Conservation (phyloP, 345 rosid genomes). For the Reutealis trisperma region DNA sequence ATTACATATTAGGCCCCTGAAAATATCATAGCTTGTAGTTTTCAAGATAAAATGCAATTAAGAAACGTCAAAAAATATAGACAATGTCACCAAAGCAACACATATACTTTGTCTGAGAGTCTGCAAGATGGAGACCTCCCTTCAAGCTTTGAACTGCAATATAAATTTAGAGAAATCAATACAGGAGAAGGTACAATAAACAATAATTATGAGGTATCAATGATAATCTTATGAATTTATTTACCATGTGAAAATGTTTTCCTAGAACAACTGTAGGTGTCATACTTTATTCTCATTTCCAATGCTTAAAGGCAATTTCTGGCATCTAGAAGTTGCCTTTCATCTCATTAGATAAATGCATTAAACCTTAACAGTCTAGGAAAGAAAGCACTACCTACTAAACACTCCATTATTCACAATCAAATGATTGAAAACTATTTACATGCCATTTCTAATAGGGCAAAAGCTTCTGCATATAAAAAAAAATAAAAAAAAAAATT, state of each 20-base stretch:
- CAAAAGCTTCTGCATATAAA: not conserved
- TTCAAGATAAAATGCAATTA: not conserved
- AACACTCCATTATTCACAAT: not conserved
- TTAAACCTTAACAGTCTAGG: not conserved
- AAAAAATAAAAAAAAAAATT: not conserved
- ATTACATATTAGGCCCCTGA: slow-evolving; percentile 6
- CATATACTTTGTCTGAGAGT: slow-evolving; percentile 80
- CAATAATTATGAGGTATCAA: not conserved
- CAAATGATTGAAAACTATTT: too few relatives aligned
- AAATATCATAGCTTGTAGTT: not conserved
- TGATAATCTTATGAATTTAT: not conserved
- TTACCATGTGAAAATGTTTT: not conserved
- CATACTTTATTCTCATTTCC: not conserved
- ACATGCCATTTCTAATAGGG: not conserved
- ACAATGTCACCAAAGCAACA: slow-evolving; percentile 11
- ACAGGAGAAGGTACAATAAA: not conserved
- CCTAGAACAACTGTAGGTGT: not conserved
- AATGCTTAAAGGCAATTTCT: not conserved
- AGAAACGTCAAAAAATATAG: not conserved
- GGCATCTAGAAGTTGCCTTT: not conserved
- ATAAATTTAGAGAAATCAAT: not conserved
- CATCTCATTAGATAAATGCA: not conserved
- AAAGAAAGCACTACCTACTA: not conserved
- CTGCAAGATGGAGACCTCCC: slow-evolving; percentile 78
- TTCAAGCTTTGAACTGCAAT: slow-evolving; percentile 76